Percentiles rank a stretch among this genome's conserved stretches.
These are phyloP conservation scores for Mrakia frigida DNA, from an alignment of 768 basidiomycete species.

Conservation along the genomic window DNA sequence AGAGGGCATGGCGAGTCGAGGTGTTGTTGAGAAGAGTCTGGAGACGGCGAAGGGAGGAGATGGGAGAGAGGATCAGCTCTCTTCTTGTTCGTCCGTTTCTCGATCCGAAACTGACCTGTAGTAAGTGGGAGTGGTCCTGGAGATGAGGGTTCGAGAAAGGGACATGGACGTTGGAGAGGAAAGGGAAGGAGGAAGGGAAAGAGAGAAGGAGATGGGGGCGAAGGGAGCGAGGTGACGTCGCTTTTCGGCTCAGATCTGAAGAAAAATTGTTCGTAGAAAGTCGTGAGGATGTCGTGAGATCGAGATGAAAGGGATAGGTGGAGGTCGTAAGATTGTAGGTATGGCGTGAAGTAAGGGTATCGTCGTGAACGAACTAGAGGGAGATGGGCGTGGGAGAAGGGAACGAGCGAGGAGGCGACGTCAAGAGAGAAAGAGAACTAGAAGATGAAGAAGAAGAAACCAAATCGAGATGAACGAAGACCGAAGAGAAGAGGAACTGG, in stretches of 20 bases:
- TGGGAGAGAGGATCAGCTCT: neutral
- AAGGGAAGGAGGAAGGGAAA: too few relatives aligned
- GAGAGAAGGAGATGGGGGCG: neutral
- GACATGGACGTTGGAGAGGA: conserved; percentile 6
- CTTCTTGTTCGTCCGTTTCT: neutral
- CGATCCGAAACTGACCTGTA: neutral
- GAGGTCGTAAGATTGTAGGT: neutral
- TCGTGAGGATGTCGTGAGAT: neutral
- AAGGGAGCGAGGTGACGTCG: neutral
- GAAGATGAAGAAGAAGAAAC: neutral
- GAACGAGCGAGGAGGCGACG: neutral
- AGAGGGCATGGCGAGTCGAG: conserved; percentile 14
- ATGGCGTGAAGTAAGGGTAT: neutral
- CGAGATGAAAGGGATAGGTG: neutral
- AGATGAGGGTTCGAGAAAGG: neutral
- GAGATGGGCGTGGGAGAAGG: neutral
- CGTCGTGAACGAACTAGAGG: neutral
- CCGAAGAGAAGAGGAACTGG: conserved; percentile 86
- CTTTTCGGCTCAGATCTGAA: neutral
- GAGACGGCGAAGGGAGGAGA: neutral
- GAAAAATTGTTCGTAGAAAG: too few relatives aligned
- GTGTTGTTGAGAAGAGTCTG: conserved; percentile 1
- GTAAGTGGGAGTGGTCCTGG: neutral
- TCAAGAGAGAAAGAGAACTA: neutral
- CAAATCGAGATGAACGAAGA: conserved; percentile 69